Conservation (phyloP, 805 yeast species). For the Candida pseudoglaebosa region DNA sequence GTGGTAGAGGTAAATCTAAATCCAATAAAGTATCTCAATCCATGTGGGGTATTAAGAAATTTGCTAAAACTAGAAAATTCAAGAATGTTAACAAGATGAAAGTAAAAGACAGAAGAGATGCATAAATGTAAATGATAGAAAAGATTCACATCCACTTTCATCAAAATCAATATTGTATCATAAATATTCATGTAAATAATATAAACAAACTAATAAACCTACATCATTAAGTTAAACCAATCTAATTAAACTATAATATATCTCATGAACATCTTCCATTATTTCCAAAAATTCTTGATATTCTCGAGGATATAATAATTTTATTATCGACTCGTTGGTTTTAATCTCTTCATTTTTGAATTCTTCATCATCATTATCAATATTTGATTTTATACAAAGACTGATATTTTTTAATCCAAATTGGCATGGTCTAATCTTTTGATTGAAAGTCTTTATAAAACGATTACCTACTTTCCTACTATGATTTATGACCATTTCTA, state of each 20-base stretch:
- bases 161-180: too few species aligned
- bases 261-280: not conserved
- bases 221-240: not conserved
- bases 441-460: not conserved
- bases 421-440: not conserved
- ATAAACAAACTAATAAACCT: not conserved
- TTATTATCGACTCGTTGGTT: not conserved
- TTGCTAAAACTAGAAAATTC: conserved; percentile 90
- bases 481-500: not conserved
- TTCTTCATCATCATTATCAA: not conserved
- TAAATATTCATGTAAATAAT: not conserved
- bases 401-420: not conserved
- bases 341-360: not conserved
- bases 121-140: too few species aligned
- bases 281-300: not conserved
- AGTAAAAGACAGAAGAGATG: conserved; percentile 69
- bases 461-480: not conserved
- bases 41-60: conserved; percentile 96
- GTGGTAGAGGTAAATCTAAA: conserved; percentile 99
- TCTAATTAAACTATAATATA: not conserved
- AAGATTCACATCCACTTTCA: too few species aligned
- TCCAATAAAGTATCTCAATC: conserved; percentile 91
- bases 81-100: conserved; percentile 79
- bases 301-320: not conserved
- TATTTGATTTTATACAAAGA: not conserved